Evolutionary conservation across 495 filamentous ascomycete species (phyloP).

Genomic region (Penicillium tannophilum): DNA sequence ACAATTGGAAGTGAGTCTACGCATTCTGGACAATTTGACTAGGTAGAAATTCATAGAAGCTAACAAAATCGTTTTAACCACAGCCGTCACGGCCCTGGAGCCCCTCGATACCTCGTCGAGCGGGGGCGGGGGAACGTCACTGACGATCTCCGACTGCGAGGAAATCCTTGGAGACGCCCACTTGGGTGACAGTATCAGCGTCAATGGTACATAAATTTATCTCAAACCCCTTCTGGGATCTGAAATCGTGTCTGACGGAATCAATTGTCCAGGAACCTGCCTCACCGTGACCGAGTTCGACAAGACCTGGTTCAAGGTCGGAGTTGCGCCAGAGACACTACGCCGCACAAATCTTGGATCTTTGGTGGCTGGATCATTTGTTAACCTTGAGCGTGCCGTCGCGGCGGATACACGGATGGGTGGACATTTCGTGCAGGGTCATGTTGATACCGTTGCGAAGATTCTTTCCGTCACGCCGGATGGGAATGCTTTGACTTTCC

Average conservation of each 20-base stretch:
- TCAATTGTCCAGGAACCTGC: conserved; percentile 61
- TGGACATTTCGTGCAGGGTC: conserved; percentile 76
- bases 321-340: conserved; percentile 94
- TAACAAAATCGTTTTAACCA: conserved; percentile 13
- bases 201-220: conserved; percentile 65
- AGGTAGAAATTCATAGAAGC: conserved; percentile 9
- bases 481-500: conserved; percentile 83
- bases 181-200: conserved; percentile 87
- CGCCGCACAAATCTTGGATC: conserved; percentile 91
- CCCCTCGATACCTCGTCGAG: conserved; percentile 69
- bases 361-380: conserved; percentile 55
- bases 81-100: conserved; percentile 82
- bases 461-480: conserved; percentile 72
- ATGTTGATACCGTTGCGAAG: conserved; percentile 85
- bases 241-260: neutral
- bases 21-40: neutral
- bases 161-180: conserved; percentile 79
- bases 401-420: conserved; percentile 85
- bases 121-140: conserved; percentile 77
- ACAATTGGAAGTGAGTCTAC: conserved; percentile 76
- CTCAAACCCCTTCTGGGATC: neutral
- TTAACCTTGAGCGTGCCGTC: conserved; percentile 95
- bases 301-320: conserved; percentile 78
- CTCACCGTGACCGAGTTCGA: conserved; percentile 87
- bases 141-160: conserved; percentile 78